These are phyloP conservation scores for Rhizopus delemar DNA, from an alignment of 371 early-diverging fungal species.

Conservation along the genomic window DNA sequence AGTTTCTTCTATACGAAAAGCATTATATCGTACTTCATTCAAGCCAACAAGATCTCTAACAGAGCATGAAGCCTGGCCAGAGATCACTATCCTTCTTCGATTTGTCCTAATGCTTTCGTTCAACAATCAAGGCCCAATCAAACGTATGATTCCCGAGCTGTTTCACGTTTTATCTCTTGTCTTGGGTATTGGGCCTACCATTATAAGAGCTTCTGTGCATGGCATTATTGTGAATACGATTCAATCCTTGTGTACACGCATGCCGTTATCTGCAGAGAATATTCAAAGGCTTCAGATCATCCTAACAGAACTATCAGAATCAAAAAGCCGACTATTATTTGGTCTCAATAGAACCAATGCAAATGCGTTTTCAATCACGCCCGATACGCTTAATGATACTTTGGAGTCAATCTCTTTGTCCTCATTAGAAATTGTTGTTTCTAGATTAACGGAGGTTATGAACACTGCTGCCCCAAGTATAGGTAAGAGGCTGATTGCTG, in stretches of 20 bases:
- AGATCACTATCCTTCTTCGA: conserved; percentile 82
- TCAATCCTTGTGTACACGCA: conserved; percentile 77
- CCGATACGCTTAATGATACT: conserved; percentile 63
- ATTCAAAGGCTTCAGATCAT: conserved; percentile 54
- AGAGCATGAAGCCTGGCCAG: conserved; percentile 81
- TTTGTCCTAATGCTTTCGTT: conserved; percentile 86
- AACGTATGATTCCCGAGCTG: conserved; percentile 80
- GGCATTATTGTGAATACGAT: conserved; percentile 87
- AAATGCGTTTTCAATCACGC: conserved; percentile 64
- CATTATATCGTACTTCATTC: conserved; percentile 65
- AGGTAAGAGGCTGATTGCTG: conserved; percentile 44
- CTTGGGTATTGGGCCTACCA: conserved; percentile 77
- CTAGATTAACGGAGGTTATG: conserved; percentile 73
- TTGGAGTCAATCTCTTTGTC: conserved; percentile 65
- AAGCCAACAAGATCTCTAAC: conserved; percentile 67
- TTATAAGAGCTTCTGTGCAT: conserved; percentile 82
- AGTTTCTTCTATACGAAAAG: conserved; percentile 68
- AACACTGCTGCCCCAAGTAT: conserved; percentile 67
- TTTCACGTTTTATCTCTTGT: conserved; percentile 78
- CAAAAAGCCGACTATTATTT: conserved; percentile 74
- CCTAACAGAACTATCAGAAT: conserved; percentile 67
- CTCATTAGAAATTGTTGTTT: conserved; percentile 76
- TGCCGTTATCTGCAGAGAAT: conserved; percentile 57
- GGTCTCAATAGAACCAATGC: conserved; percentile 68
- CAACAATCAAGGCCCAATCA: conserved; percentile 65